phyloP scores from a whole-genome alignment of 2,329 filamentous ascomycete species.

The Claviceps pazoutovae region DNA sequence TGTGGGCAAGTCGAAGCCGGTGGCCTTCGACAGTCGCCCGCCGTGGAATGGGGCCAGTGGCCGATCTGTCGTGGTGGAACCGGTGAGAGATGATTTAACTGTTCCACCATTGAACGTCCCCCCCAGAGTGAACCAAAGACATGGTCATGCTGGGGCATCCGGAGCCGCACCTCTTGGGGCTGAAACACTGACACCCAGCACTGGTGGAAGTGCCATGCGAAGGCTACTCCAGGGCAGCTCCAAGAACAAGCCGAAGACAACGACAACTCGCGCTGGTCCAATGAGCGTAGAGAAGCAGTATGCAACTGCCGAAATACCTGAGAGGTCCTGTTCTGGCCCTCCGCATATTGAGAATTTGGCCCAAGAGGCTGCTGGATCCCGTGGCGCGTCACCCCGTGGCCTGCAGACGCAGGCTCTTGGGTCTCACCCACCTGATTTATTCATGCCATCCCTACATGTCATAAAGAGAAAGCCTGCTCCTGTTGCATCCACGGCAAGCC shows the following conservation, averaged over 20 bases:
- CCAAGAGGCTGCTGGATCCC: constrained; percentile 8
- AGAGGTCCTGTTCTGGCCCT: constrained; percentile 20
- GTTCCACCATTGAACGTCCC: constrained; percentile 44
- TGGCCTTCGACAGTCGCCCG: constrained; percentile 31
- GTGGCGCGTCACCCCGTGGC: constrained; percentile 3
- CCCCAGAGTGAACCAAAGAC: constrained; percentile 33
- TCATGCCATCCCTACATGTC: constrained; percentile 20
- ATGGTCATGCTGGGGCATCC: constrained; percentile 9
- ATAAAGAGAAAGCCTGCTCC: constrained; percentile 33
- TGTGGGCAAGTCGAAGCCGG: constrained; percentile 22
- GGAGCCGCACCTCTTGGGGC: constrained; percentile 12
- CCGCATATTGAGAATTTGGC: constrained; percentile 16
- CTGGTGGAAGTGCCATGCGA: constrained; percentile 18
- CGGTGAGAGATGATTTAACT: constrained; percentile 46
- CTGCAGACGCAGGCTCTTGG: constrained; percentile 8
- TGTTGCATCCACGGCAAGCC: constrained; percentile 7
- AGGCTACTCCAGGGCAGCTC: constrained; percentile 15
- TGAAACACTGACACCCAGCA: constrained; percentile 18
- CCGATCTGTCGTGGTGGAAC: constrained; percentile 47
- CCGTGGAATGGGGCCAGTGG: constrained; percentile 65
- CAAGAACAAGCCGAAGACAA: constrained; percentile 3
- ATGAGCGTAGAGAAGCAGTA: not conserved
- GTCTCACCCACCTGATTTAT: constrained; percentile 10
- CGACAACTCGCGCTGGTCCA: not conserved
- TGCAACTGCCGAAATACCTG: not conserved